Evolutionary conservation across 2,329 filamentous ascomycete species (phyloP), one percentile per base, ranked within the genome.

Genomic region (Cucurbitaria berberidis): DNA sequence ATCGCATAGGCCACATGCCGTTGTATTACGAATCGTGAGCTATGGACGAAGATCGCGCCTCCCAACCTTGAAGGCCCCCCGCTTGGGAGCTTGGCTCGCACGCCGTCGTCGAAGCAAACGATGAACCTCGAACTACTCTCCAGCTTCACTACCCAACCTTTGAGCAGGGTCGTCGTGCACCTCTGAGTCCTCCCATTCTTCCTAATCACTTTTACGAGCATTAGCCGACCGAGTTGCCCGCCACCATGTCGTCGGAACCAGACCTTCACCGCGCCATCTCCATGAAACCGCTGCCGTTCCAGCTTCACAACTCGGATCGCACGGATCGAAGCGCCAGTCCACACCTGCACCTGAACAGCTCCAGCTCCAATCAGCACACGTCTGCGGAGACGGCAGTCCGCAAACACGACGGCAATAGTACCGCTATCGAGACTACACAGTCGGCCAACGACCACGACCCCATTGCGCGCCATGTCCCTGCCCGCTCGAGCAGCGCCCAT

Each of bases 241-340:
- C 6, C 19, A 15, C 5, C 45, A 77, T 73, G 71, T 66, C 57
- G 55, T 74, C 73, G 5, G 78, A 81, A 60, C 73, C 76, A 18
- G 77, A 81, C 67, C 68, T 82, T 32, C 77, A 80, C 60, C 74
- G 75, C 54, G 77, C 80, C 40, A 80, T 81, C 51, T 77, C 77
- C 36, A 73, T 82, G 66, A 75, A 78, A 61, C 79, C 80, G 29
- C 71, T 68, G 34, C 78, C 79, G 41, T 80, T 74, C 53, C 68
- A 42, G 13, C 40, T 42, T 13, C 40, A 75, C 55, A 64, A 60
- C 7, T 63, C 67, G 45, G 60, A 65, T 44, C 73, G 57, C 52
- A 60, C 60, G 35, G 66, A 64, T 46, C 69, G 69, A 44, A 67
- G 59, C 9, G 59, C 62, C 36, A 72, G 71, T 51, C 70, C 69